Evolutionary conservation across 176 grass and related monocot species (phyloP).

Genomic region (bread wheat (Triticum aestivum)): IWGSC_CS_RefSeq_v2.1 NC_057803.1:671838118-671838617

Average conservation of each 20-base stretch:
- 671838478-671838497: conserved; percentile 74
- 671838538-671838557: conserved; percentile 70
- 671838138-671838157: background rate
- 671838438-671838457: conserved; percentile 84
- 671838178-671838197: conserved; percentile 57
- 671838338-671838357: background rate
- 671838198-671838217: conserved; percentile 57
- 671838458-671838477: conserved; percentile 74
- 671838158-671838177: conserved; percentile 11
- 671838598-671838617: conserved; percentile 75
- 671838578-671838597: conserved; percentile 64
- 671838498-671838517: conserved; percentile 85
- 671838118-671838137: background rate
- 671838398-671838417: background rate
- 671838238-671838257: conserved; percentile 12
- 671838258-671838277: background rate
- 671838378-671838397: background rate
- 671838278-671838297: conserved; percentile 11
- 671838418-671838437: background rate
- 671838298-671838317: background rate
- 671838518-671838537: conserved; percentile 67
- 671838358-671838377: background rate
- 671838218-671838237: conserved; percentile 52
- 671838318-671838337: conserved; percentile 14
- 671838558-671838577: conserved; percentile 84